Conservation (phyloP, 306 rosid species). For the Quercus variabilis region DNA sequence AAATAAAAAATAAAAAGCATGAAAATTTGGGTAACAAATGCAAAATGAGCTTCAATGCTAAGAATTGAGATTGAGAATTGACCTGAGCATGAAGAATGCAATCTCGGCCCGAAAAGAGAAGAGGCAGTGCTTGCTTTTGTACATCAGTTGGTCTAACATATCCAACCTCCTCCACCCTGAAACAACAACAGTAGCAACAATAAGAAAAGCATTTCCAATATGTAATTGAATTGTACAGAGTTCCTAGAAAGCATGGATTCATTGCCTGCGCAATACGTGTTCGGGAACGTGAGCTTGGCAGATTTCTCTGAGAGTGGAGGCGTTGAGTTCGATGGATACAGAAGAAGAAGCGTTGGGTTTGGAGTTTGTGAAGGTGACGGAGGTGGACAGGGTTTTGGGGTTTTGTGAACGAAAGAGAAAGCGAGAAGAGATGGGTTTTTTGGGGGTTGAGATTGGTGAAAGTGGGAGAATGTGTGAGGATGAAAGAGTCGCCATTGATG, state of each 20-base stretch:
- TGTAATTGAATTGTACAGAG: background rate
- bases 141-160: conserved; percentile 66
- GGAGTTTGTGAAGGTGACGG: conserved; percentile 9
- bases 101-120: conserved; percentile 65
- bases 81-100: conserved; percentile 96
- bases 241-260: background rate
- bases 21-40: too few relatives aligned
- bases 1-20: too few relatives aligned
- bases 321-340: conserved; percentile 3
- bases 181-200: background rate
- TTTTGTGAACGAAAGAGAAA: conserved; percentile 20
- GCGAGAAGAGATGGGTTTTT: conserved; percentile 3
- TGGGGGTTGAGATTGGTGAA: background rate
- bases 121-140: conserved; percentile 69
- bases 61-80: conserved; percentile 7
- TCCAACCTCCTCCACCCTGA: conserved; percentile 83
- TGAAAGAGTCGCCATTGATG: conserved; percentile 34
- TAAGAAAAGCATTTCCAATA: background rate
- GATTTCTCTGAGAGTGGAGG: conserved; percentile 50
- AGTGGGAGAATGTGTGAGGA: conserved; percentile 26
- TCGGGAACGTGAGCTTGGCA: conserved; percentile 59
- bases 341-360: conserved; percentile 31
- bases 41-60: background rate
- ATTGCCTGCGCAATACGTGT: conserved; percentile 52
- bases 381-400: background rate